These are phyloP conservation scores for Paracorniculantispora psalliotae DNA, from an alignment of 2,329 filamentous ascomycete genomes.

Conservation along the genomic window DNA sequence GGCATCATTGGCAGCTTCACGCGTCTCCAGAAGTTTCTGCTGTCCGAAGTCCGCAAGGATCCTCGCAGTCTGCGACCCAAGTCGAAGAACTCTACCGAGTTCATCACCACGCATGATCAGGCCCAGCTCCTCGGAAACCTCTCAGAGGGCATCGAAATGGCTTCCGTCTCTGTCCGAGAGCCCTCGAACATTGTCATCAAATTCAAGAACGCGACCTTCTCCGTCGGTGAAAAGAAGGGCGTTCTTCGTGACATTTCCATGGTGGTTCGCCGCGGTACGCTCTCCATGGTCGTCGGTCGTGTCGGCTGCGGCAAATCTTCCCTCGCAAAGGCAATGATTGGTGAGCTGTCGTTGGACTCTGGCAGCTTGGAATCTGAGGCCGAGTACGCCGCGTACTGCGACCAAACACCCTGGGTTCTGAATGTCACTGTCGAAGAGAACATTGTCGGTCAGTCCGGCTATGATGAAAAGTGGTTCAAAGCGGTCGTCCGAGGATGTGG, in stretches of 20 bases:
- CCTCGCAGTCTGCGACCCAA: not conserved
- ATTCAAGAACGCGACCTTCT: slow-evolving; percentile 17
- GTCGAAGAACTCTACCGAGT: not conserved
- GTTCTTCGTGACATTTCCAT: slow-evolving; percentile 25
- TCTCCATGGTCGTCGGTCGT: slow-evolving; percentile 35
- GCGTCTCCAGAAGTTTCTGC: slow-evolving; percentile 29
- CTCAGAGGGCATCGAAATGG: not conserved
- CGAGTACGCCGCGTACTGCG: slow-evolving; percentile 34
- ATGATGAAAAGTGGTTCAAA: slow-evolving; percentile 26
- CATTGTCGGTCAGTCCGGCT: slow-evolving; percentile 21
- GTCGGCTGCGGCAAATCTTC: slow-evolving; percentile 42
- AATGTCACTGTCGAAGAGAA: slow-evolving; percentile 23
- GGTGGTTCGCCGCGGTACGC: slow-evolving; percentile 13
- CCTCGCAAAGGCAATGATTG: slow-evolving; percentile 33
- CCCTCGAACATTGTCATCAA: not conserved
- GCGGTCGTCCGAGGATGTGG: slow-evolving; percentile 29
- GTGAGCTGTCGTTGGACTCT: slow-evolving; percentile 26
- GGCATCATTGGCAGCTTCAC: slow-evolving; percentile 29
- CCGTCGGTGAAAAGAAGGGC: slow-evolving; percentile 13
- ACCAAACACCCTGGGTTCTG: slow-evolving; percentile 23
- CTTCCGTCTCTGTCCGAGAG: not conserved
- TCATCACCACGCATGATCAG: not conserved
- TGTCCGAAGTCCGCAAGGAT: slow-evolving; percentile 22
- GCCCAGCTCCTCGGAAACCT: not conserved
- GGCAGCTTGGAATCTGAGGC: slow-evolving; percentile 24